Percentiles rank a stretch among this genome's conserved stretches.
phyloP scores from a whole-genome alignment of 2,329 filamentous ascomycete genomes.

The Berkeleyomyces basicola region DNA sequence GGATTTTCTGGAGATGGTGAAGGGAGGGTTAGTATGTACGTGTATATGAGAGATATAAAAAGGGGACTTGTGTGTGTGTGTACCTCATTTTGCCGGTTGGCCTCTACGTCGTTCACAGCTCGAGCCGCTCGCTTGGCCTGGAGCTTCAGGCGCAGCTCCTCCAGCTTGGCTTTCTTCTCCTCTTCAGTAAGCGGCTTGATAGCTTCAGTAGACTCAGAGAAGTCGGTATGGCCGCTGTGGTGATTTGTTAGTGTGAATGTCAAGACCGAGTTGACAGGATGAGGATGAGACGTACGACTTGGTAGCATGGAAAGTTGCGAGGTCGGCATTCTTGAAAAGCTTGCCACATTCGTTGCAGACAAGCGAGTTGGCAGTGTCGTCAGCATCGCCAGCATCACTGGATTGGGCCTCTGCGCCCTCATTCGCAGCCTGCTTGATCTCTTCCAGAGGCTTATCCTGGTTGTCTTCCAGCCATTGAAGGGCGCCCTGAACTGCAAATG shows the following conservation, averaged over 20 bases:
- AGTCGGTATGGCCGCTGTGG: slow-evolving; percentile 64
- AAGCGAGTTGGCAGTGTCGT: slow-evolving; percentile 54
- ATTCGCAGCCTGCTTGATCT: slow-evolving; percentile 38
- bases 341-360: slow-evolving; percentile 93
- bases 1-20: slow-evolving; percentile 36
- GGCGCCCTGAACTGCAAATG: slow-evolving; percentile 55
- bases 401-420: slow-evolving; percentile 16
- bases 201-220: slow-evolving; percentile 84
- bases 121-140: slow-evolving; percentile 55
- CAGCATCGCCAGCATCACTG: slow-evolving; percentile 26
- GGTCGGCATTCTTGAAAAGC: slow-evolving; percentile 63
- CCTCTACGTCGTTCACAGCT: slow-evolving; percentile 58
- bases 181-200: slow-evolving; percentile 81
- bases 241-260: not conserved
- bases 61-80: not conserved
- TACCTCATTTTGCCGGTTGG: slow-evolving; percentile 74
- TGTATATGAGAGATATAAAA: not conserved
- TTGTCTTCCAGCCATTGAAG: slow-evolving; percentile 91
- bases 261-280: not conserved
- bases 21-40: not conserved
- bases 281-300: slow-evolving; percentile 45
- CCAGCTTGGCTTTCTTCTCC: slow-evolving; percentile 67
- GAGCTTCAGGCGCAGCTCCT: slow-evolving; percentile 55
- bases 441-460: slow-evolving; percentile 71
- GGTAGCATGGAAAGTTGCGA: slow-evolving; percentile 78